Evolutionary conservation across 805 yeast species (phyloP).

Genomic region (Spathaspora sp.): DNA sequence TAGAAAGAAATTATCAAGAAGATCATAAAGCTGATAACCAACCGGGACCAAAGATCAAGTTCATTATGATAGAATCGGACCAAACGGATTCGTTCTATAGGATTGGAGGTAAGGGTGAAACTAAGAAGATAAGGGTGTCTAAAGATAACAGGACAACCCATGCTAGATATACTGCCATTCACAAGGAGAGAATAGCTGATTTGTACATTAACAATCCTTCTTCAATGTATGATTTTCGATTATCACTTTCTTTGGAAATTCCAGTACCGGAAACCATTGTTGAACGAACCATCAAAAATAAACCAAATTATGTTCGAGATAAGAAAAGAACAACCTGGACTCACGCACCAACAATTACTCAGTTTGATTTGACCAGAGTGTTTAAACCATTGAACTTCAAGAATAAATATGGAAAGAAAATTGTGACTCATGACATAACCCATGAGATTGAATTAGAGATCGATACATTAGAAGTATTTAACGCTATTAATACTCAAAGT

Average conservation of each 20-base stretch:
- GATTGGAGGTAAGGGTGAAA: constrained; percentile 61
- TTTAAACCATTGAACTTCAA: constrained; percentile 31
- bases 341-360: constrained; percentile 71
- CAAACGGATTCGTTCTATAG: constrained; percentile 61
- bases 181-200: constrained; percentile 69
- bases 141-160: constrained; percentile 58
- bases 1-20: constrained; percentile 49
- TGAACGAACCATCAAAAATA: constrained; percentile 46
- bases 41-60: constrained; percentile 43
- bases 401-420: constrained; percentile 34
- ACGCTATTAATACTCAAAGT: constrained; percentile 39
- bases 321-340: constrained; percentile 71
- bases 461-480: constrained; percentile 35
- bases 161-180: constrained; percentile 67
- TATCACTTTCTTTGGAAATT: constrained; percentile 72
- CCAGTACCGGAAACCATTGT: constrained; percentile 63
- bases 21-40: constrained; percentile 17
- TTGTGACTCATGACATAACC: constrained; percentile 31
- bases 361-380: constrained; percentile 70
- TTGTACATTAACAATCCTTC: constrained; percentile 72
- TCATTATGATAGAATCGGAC: constrained; percentile 58
- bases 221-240: constrained; percentile 69
- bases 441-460: constrained; percentile 41
- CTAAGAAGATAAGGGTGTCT: constrained; percentile 61
- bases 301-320: constrained; percentile 56